A percentile compares a stretch with the other conserved stretches of the same genome.
Evolutionary conservation across 179 eudicot species (phyloP).

Genomic region (Patellifolia procumbens): DNA sequence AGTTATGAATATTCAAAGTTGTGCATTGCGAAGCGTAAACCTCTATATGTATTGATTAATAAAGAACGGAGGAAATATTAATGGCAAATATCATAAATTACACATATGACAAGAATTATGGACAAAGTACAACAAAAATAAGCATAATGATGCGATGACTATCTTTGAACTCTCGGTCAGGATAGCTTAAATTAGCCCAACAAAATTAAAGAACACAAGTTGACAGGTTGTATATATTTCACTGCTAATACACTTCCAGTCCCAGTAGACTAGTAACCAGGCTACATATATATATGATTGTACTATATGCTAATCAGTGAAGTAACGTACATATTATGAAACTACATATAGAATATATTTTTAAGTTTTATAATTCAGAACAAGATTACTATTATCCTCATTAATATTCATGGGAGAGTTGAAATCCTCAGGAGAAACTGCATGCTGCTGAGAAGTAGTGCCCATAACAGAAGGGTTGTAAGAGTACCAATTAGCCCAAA

Average conservation of each 20-base stretch:
- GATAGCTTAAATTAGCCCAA: neutral
- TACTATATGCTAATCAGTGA: neutral
- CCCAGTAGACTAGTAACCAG: neutral
- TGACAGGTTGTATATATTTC: neutral
- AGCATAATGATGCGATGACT: no score
- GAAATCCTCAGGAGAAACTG: slow-evolving; percentile 31
- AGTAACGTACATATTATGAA: neutral
- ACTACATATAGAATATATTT: neutral
- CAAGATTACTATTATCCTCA: slow-evolving; percentile 9
- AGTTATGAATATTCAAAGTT: no score
- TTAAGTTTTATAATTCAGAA: slow-evolving; percentile 25
- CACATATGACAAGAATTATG: no score
- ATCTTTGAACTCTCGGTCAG: no score
- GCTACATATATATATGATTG: slow-evolving; percentile 2
- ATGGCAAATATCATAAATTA: no score
- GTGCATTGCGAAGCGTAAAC: no score
- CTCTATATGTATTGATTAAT: no score
- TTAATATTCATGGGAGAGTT: neutral
- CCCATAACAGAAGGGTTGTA: slow-evolving; percentile 47
- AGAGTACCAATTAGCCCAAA: slow-evolving; percentile 69
- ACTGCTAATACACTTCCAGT: slow-evolving; percentile 1
- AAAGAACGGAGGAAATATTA: no score
- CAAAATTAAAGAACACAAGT: neutral
- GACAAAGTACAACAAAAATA: no score
- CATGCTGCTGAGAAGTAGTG: slow-evolving; percentile 28